A percentile compares a stretch with the other conserved stretches of the same genome.
Evolutionary conservation across 306 rosid species (phyloP).

Genomic region (Trichosanthes cucumerina): DNA sequence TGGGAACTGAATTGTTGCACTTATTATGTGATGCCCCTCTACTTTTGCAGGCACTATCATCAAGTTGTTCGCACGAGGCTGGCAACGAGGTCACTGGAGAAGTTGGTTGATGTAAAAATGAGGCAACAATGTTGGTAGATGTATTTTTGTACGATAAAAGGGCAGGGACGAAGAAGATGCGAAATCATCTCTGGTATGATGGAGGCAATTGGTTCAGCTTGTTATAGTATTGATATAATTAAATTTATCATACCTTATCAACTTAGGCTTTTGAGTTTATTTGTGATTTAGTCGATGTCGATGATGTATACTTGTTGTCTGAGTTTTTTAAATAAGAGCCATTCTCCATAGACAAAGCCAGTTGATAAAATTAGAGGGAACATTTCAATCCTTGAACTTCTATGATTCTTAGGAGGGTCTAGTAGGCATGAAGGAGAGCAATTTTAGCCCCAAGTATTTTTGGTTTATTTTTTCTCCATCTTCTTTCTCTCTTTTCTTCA

Average conservation of each 20-base stretch:
- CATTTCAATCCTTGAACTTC: no score
- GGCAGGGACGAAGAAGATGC: not conserved
- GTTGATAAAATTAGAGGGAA: no score
- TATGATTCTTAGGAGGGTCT: no score
- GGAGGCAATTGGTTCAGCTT: not conserved
- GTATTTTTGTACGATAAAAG: not conserved
- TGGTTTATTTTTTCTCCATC: no score
- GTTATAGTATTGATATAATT: no score
- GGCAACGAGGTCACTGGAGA: not conserved
- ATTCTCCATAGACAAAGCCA: not conserved
- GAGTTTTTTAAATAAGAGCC: not conserved
- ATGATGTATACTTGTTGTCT: not conserved
- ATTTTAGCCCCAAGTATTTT: no score
- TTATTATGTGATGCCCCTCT: not conserved
- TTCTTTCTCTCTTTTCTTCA: no score
- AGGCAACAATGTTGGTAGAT: not conserved
- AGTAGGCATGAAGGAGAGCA: no score
- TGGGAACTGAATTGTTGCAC: not conserved
- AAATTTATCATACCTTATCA: no score
- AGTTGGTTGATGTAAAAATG: not conserved
- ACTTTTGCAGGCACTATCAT: not conserved
- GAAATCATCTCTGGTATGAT: not conserved
- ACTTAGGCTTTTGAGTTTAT: no score
- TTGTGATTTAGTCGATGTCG: no score
- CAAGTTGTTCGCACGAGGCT: not conserved